These are phyloP conservation scores for Hortiboletus campestris DNA, from an alignment of 768 basidiomycete species.

Conservation along the genomic window DNA sequence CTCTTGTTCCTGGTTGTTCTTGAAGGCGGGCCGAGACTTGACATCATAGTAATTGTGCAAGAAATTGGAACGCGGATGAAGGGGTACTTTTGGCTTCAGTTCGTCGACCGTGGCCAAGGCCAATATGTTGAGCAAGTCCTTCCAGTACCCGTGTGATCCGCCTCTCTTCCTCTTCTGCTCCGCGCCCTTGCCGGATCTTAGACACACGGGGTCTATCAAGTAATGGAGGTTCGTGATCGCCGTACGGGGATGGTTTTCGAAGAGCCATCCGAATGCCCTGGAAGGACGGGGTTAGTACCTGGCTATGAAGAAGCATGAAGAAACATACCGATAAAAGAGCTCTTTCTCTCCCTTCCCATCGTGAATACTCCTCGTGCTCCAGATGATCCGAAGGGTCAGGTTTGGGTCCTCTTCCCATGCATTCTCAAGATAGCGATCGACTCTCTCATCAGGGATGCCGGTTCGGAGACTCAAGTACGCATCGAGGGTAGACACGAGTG, in stretches of 20 bases:
- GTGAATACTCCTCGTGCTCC: constrained; percentile 67
- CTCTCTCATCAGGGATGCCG: constrained; percentile 10
- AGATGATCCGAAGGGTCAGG: constrained; percentile 64
- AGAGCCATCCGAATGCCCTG: constrained; percentile 66
- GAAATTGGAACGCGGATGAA: constrained; percentile 19
- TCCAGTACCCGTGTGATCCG: constrained; percentile 65
- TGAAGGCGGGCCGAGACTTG: constrained; percentile 27
- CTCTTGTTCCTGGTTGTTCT: constrained; percentile 23
- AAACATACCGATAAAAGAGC: constrained; percentile 52
- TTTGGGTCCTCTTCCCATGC: constrained; percentile 60
- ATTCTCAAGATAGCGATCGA: constrained; percentile 40
- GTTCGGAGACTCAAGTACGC: constrained; percentile 49
- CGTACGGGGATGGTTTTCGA: constrained; percentile 65
- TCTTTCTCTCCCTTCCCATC: constrained; percentile 65
- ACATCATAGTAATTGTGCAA: constrained; percentile 20
- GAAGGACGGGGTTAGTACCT: neutral
- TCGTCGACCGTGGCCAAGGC: constrained; percentile 56
- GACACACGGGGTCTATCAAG: constrained; percentile 53
- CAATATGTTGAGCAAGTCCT: constrained; percentile 70
- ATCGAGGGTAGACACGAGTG: constrained; percentile 51
- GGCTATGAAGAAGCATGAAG: neutral
- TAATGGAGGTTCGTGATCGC: constrained; percentile 58
- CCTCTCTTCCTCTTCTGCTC: neutral
- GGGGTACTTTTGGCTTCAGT: constrained; percentile 27
- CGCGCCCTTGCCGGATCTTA: constrained; percentile 5